Conservation (phyloP, 2,329 filamentous ascomycete species). For the Aureobasidium sp. region DNA sequence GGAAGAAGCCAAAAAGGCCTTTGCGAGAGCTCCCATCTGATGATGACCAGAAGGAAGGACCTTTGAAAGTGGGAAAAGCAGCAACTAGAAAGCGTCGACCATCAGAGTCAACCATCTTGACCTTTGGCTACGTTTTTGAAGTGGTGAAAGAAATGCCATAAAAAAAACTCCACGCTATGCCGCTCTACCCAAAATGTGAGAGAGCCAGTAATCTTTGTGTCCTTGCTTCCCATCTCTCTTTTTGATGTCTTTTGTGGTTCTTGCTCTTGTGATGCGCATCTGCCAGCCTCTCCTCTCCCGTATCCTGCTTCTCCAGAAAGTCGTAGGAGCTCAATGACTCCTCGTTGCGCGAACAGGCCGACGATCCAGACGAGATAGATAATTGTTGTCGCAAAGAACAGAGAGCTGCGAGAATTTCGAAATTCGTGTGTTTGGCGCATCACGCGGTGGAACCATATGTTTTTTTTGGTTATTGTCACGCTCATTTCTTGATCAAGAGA, state of each 20-base stretch:
- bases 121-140: not conserved
- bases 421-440: no score
- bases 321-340: not conserved
- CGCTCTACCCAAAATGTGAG: not conserved
- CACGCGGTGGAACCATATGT: not conserved
- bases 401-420: no score
- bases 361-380: no score
- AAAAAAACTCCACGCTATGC: constrained; percentile 17
- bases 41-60: not conserved
- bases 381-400: no score
- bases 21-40: not conserved
- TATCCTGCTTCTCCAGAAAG: not conserved
- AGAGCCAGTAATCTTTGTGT: not conserved
- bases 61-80: not conserved
- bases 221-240: not conserved
- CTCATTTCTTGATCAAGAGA: constrained; percentile 89
- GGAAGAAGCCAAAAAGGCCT: not conserved
- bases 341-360: no score
- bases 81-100: no score
- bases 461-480: not conserved
- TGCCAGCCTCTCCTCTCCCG: not conserved
- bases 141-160: not conserved
- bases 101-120: not conserved
- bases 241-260: not conserved
- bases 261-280: not conserved